These are phyloP conservation scores for Candida bentonensis DNA, from an alignment of 805 yeast species.

Conservation along the genomic window DNA sequence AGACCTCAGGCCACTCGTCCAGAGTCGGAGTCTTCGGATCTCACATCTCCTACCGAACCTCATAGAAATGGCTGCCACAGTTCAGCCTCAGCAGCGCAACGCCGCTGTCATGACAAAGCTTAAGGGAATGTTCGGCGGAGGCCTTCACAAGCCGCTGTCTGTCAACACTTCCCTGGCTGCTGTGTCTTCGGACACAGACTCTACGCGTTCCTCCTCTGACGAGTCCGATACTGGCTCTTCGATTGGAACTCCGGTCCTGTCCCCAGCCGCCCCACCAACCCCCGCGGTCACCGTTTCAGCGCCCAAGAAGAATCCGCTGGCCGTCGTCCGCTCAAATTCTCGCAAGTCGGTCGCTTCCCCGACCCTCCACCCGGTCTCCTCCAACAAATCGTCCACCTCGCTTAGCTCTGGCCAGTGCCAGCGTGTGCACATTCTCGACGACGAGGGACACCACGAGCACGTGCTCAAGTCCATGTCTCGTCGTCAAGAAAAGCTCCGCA, in stretches of 20 bases:
- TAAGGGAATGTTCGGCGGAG: conserved; percentile 1
- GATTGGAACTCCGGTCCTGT: neutral
- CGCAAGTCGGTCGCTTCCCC: neutral
- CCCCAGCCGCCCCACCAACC: neutral
- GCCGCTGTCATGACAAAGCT: neutral
- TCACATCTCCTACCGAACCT: too few species aligned
- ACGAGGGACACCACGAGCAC: conserved; percentile 2
- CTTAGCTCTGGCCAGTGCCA: neutral
- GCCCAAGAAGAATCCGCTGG: neutral
- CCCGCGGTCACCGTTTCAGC: neutral
- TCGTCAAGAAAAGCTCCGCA: conserved; percentile 19
- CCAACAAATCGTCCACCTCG: neutral
- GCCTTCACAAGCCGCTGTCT: neutral
- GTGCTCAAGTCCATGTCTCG: neutral
- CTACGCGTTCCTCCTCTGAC: neutral
- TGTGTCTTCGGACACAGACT: neutral
- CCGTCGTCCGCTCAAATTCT: neutral
- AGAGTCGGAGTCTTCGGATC: too few species aligned
- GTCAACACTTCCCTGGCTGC: neutral
- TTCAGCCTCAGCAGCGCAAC: neutral
- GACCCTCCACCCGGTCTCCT: neutral
- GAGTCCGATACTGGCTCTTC: neutral
- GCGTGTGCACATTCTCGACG: neutral
- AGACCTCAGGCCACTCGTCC: too few species aligned
- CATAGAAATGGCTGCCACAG: neutral